These are phyloP conservation scores for Porphyrellus cyaneotinctus DNA, from an alignment of 768 basidiomycete genomes.

Conservation along the genomic window DNA sequence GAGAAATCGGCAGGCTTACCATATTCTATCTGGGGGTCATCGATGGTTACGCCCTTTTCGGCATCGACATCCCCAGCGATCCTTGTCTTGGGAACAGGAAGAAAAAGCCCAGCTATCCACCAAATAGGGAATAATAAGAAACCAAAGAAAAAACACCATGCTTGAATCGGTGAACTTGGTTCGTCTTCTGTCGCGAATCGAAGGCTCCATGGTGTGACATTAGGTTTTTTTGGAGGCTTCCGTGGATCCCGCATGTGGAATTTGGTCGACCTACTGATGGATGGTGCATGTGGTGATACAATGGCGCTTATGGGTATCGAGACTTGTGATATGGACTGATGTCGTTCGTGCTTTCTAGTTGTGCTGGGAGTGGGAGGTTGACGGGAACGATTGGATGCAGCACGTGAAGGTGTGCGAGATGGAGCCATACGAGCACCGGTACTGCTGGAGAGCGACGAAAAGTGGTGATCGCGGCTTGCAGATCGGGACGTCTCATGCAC, in stretches of 20 bases:
- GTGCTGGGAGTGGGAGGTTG: slow-evolving; percentile 24
- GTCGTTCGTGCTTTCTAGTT: slow-evolving; percentile 32
- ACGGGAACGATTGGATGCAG: slow-evolving; percentile 34
- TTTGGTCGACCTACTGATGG: slow-evolving; percentile 51
- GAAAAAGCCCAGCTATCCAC: slow-evolving; percentile 60
- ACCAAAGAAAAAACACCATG: slow-evolving; percentile 76
- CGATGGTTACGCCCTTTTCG: slow-evolving; percentile 69
- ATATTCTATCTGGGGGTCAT: slow-evolving; percentile 76
- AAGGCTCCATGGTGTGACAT: slow-evolving; percentile 61
- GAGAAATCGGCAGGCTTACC: slow-evolving; percentile 41
- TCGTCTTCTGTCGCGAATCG: slow-evolving; percentile 52
- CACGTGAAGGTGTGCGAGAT: slow-evolving; percentile 36
- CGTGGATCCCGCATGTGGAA: slow-evolving; percentile 83
- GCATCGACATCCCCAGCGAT: slow-evolving; percentile 49
- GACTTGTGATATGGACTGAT: slow-evolving; percentile 58
- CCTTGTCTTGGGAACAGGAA: slow-evolving; percentile 58
- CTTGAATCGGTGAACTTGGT: slow-evolving; percentile 52
- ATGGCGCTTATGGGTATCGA: slow-evolving; percentile 81
- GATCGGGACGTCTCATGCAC: slow-evolving; percentile 26
- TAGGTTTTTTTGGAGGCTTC: slow-evolving; percentile 51
- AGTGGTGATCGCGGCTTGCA: slow-evolving; percentile 12
- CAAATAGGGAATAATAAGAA: slow-evolving; percentile 56
- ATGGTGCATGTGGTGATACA: slow-evolving; percentile 75
- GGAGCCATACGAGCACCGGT: slow-evolving; percentile 26
- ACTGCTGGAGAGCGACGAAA: slow-evolving; percentile 36